Evolutionary conservation across 768 basidiomycete species (phyloP), one percentile per base, ranked within the genome.

Genomic region (Kwoniella shandongensis): DNA sequence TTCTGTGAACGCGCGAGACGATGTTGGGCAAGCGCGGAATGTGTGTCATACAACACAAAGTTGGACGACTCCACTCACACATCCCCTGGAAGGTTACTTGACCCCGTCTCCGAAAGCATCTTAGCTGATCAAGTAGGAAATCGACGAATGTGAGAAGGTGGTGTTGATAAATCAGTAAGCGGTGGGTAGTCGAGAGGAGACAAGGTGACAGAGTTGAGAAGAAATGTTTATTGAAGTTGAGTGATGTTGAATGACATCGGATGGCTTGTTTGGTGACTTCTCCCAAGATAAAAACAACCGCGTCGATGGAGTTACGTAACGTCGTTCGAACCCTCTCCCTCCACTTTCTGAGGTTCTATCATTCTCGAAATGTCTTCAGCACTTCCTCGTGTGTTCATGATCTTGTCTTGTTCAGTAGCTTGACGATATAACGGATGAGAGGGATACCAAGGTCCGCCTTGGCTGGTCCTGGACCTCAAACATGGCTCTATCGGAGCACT

Each of bases 31-130:
- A n/a, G n/a, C n/a, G n/a, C n/a, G n/a, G n/a, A n/a, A n/a, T n/a
- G n/a, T 25, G 3, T 25, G 10, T 23, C 12, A 49, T 3, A n/a
- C 4, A 49, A 27, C 23, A 4, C 18, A 45, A 23, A 22, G 12
- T 30, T 10, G 12, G 6, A 18, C 4, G 17, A 44, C 29, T 26
- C 41, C 17, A 55, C 67, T 65, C 48, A 66, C 67, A 63, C 55
- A 45, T 62, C 59, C 3, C 49, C 62, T 3, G 54, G 44, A 11
- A 65, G 44, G 59, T 63, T 69, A 42, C 25, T 8, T 8, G 59
- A n/a, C 11, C 47, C 41, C 4, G 39, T 47, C 4, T 61, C 44
- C 23, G 52, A 40, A 38, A 57, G 52, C 57, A 57, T 53, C 20
- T 8, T 49, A 7, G 36, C 23, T 50, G 36, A 20, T 22, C 44